Evolutionary conservation across 2,329 filamentous ascomycete species (phyloP), one percentile per base, ranked within the genome.

Genomic region (Phaeosphaeria sp.): DNA sequence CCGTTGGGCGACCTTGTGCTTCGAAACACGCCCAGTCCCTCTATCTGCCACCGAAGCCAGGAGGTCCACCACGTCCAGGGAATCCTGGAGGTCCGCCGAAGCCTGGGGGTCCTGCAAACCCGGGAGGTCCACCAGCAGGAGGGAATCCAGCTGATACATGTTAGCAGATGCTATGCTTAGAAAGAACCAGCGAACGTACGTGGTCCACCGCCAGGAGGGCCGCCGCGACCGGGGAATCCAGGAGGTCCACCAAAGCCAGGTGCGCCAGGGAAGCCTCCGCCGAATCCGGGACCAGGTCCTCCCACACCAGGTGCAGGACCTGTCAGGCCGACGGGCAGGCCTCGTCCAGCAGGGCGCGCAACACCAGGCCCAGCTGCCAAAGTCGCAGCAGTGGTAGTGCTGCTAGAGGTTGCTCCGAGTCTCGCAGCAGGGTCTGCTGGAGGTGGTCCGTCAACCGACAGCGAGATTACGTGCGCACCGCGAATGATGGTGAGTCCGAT

Each of bases 361-460:
- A 98, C 92, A 72, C 95, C 95, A 63, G 93, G 91, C 49, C 95
- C 95, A 67, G 92, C 87, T 60, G 89, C 85, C 67, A 97, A 83
- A 39, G 76, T 66, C 13, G 76, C 69, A 58, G 90, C 87, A 52
- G 90, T 87, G 44, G 83, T 79, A 25, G 81, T 84, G 56, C 89
- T 90, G 59, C 89, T 87, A 30, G 90, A 84, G 27, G 87, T 86
- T 87, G 78, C 90, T 74, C 93, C 95, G 61, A 99, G 86, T 79
- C 95, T 87, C 49, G 94, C 89, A 69, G 93, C 92, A 53, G 95
- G 94, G 73, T 99, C 95, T 71, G 93, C 92, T 9, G 96, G 94
- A 47, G 95, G 95, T 54, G 95, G 94, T 56, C 94, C 96, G 75
- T 99, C 96, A 63, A 97, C 93, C 8, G 94, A 96, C 60, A 96